phyloP scores from a whole-genome alignment of 805 yeast species.

The Saccharomycopsis capsularis region DNA sequence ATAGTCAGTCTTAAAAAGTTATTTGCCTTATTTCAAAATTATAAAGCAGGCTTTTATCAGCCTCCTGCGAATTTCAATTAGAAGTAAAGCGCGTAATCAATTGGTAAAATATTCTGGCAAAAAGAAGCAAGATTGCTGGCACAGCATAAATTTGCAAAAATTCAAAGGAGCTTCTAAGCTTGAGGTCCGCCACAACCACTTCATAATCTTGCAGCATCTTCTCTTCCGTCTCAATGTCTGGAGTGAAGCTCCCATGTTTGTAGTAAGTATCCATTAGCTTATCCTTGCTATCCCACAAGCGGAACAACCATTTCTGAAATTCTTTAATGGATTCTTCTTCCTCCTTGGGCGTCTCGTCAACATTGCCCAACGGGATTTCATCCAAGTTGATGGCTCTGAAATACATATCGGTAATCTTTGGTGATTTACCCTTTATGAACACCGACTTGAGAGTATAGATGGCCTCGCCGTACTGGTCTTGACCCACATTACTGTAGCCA shows the following conservation, averaged over 20 bases:
- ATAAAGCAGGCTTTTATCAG: too few species aligned
- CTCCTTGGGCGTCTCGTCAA: conserved; percentile 33
- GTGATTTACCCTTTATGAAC: conserved; percentile 66
- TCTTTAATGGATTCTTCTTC: conserved; percentile 31
- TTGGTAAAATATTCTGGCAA: conserved; percentile 5
- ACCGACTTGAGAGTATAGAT: conserved; percentile 57
- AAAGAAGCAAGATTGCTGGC: conserved; percentile 7
- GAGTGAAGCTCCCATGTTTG: conserved; percentile 42
- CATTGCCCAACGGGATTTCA: conserved; percentile 59
- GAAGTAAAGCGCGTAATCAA: conserved; percentile 5
- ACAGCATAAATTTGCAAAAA: conserved; percentile 15
- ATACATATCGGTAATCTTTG: conserved; percentile 57
- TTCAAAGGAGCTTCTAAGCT: conserved; percentile 9
- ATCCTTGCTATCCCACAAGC: conserved; percentile 77
- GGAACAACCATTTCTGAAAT: conserved; percentile 71
- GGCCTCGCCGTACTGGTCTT: conserved; percentile 69
- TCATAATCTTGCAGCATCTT: too few species aligned
- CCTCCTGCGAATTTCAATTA: too few species aligned
- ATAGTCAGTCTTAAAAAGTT: too few species aligned
- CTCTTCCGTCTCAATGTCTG: not conserved
- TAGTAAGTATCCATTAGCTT: conserved; percentile 55
- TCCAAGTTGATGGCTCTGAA: conserved; percentile 48
- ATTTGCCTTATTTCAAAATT: too few species aligned
- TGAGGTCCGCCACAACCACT: conserved; percentile 12
- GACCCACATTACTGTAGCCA: conserved; percentile 66